Base-by-base conservation (phyloP, 306 rosid species). In the Acacia acuminata region DNA sequence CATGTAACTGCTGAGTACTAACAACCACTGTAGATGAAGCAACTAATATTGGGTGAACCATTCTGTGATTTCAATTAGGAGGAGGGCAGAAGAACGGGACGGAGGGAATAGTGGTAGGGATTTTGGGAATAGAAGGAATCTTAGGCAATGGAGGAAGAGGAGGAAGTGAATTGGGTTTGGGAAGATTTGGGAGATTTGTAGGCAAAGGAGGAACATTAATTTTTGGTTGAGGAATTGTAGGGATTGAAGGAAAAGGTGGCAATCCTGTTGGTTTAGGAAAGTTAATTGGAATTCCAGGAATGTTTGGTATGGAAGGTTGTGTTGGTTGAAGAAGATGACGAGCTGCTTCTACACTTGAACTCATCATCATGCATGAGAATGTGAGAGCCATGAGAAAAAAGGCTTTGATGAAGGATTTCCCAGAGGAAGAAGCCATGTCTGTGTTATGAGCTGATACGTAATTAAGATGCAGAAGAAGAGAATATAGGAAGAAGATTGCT, bases 251-350 rank as follows among this genome's bases (percentile, higher is more conserved):
- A 42, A 65, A 65, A 13, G 71, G 43, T 5, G 71, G 71, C 4
- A 64, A 13, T 30, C 36, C 36, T 61, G 42, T 30, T 64, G 69
- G 69, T 5, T 64, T 27, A 4, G 69, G 71, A 12, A 67, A 67
- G n/a, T 32, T 66, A 34, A 17, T 63, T 25, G 45, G 72, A 8
- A 67, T 32, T 36, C 24, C 24, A 15, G 72, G 45, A 20, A 67
- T 5, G 44, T 67, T 67, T 67, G 72, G 68, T 63, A 63, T 1
- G 0, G 38, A 11, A 63, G 68, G 40, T 27, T 27, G 68, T 1
- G 68, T 63, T 27, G 68, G 36, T 36, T 67, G 72, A 10, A 67
- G 72, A 67, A 69, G 74, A 40, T n/a, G 74, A 2, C 74, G 32
- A 20, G 51, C 51, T 20, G 17, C 53, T 14, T 47, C 50, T 10